Evolutionary conservation across 805 yeast species (phyloP).

Genomic region (Brettanomyces sp.): DNA sequence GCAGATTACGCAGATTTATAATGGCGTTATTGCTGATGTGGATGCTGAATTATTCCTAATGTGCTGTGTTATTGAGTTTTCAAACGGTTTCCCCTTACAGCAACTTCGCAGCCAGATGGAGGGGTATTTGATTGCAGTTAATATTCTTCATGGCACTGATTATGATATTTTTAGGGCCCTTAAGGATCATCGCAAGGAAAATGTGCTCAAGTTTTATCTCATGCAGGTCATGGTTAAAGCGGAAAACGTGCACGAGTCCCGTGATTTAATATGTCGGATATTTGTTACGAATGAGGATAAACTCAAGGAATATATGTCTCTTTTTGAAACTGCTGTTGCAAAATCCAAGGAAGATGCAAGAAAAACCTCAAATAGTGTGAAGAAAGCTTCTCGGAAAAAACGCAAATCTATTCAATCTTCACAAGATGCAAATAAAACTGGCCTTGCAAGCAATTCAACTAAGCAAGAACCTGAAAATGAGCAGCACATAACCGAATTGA

Average conservation of each 20-base stretch:
- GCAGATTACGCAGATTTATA: conserved; percentile 12
- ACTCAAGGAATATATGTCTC: conserved; percentile 7
- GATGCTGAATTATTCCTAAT: conserved; percentile 22
- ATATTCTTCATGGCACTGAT: conserved; percentile 9
- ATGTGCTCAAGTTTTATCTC: conserved; percentile 18
- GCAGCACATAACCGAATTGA: too few relatives aligned
- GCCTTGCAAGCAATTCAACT: too few relatives aligned
- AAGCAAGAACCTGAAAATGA: too few relatives aligned
- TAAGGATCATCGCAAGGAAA: conserved; percentile 6
- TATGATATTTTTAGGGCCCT: not conserved
- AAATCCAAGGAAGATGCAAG: not conserved
- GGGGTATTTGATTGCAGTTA: conserved; percentile 9
- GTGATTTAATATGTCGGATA: conserved; percentile 10
- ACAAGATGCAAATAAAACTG: too few relatives aligned
- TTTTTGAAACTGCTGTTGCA: conserved; percentile 6
- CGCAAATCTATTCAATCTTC: too few relatives aligned
- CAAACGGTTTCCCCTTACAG: conserved; percentile 16
- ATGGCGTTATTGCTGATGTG: conserved; percentile 5
- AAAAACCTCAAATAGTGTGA: too few relatives aligned
- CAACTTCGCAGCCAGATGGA: conserved; percentile 18
- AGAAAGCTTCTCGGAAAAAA: too few relatives aligned
- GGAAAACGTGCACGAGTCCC: conserved; percentile 10
- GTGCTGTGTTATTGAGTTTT: conserved; percentile 23
- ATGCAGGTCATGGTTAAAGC: conserved; percentile 16
- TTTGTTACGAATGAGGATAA: conserved; percentile 12